Base-by-base conservation (phyloP, 2,329 filamentous ascomycete species). In the Botryotinia narcissicola region DNA sequence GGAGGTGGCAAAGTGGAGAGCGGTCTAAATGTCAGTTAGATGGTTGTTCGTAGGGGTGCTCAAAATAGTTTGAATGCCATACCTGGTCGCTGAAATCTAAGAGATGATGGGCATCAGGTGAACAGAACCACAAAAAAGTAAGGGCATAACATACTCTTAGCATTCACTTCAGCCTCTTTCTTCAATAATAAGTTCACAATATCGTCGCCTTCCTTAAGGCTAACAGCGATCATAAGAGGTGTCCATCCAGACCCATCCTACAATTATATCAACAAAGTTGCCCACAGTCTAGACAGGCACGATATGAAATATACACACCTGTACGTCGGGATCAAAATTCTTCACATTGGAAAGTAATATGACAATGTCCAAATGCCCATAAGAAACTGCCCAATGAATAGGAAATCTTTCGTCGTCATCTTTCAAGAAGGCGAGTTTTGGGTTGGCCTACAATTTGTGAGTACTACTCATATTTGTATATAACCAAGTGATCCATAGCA, bases 361-460 rank as follows among this genome's bases (percentile, higher is more conserved):
- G 29, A 93, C 90, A 74, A 98, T 94, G 37, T 91, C 88, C 10
- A 91, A 83, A 77, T 90, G 91, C 81, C 96, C 97, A 82, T 93
- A 92, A 35, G 95, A 96, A 2, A 90, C 89, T 0, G 96, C 95
- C 96, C 96, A 99, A 85, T 99, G 96, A 73, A 98, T 90, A 3
- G 96, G 91, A 54, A 97, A 88, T 62, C 96, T 93, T 25, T 94
- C 93, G 82, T 99, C 96, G 67, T 93, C 91, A 80, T 99, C 96
- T 79, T 90, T 89, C 73, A 83, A 83, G 64, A 84, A 86, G 40
- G 93, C 91, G 57, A 97, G 88, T 79, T 93, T 95, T 3, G 93
- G 91, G 80, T 97, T 94, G 77, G 91, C 90, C 92, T 95, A 73
- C 73, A 51, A 60, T 51, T 63, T 63, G 66, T 75, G 71, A 71